Evolutionary conservation across 495 filamentous ascomycete species (phyloP), one percentile per base, ranked within the genome.

Genomic region (Podospora appendiculata): DNA sequence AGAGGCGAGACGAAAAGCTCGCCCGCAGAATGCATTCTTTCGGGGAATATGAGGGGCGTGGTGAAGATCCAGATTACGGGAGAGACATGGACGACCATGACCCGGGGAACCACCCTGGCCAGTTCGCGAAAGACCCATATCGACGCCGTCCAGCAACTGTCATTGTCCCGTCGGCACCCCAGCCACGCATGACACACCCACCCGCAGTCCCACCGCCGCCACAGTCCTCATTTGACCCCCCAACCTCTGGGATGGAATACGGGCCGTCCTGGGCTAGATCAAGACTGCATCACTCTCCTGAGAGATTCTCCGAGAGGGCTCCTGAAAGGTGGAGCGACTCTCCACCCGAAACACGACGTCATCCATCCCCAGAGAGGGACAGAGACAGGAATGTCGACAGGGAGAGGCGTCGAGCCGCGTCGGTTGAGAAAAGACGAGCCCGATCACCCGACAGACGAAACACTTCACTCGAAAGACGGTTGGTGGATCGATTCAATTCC

Each of bases 1-100:
- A 84, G 49, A 67, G 69, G 2, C 64, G 65, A 8, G 83, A 87
- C 58, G 80, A 80, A 50, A 76, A 75, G 18, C 56, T 82, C 8
- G 78, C 82, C 19, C 69, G 76, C 10, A 70, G 76, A 14, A 65
- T 86, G 33, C 79, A 83, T 18, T 65, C 68, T 1, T 69, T 76
- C 12, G 67, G 70, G 48, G 55, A 72, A 0, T 70, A 72, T 14
- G 70, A 72, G 6, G 67, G 71, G 47, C 65, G 61, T 39, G 65
- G 69, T 42, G 67, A 72, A 50, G 57, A 70, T 45, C 57, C 51
- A 10, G 51, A 53, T 32, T 53, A 54, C 14, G 54, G 44, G 18
- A 38, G 55, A 41, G 48, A 50, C 8, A 56, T 45, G 32, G 71
- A 73, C 57, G 64, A 67, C 1, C 65, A 58, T 1, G 74, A 71